Evolutionary conservation across 1,284 basidiomycete species (phyloP).

Genomic region (Papiliotrema nemorosa): DNA sequence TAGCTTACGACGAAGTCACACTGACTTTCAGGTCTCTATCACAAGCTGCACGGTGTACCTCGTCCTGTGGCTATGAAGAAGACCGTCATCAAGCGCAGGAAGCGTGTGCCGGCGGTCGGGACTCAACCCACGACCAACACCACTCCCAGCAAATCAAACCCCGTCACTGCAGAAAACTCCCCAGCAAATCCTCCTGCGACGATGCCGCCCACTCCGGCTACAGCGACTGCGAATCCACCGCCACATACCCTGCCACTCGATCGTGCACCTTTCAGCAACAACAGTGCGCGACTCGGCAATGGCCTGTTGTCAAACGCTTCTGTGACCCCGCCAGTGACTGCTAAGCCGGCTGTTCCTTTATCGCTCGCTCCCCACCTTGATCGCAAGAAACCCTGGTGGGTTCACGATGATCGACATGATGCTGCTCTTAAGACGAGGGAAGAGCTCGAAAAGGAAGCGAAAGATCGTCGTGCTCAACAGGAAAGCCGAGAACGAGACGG

Average conservation of each 20-base stretch:
- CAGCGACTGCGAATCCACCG: not conserved
- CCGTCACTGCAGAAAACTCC: slow-evolving; percentile 12
- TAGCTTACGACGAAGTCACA: slow-evolving; percentile 37
- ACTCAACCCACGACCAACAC: slow-evolving; percentile 12
- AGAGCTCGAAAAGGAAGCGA: slow-evolving; percentile 4
- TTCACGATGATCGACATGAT: slow-evolving; percentile 26
- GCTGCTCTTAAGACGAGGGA: slow-evolving; percentile 11
- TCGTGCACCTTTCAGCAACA: not conserved
- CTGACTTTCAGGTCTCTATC: slow-evolving; percentile 74
- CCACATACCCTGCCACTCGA: not conserved
- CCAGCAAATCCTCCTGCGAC: slow-evolving; percentile 5
- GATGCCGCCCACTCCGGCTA: slow-evolving; percentile 2
- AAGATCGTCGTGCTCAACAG: not conserved
- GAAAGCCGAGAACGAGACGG: slow-evolving; percentile 2
- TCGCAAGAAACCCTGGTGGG: slow-evolving; percentile 43
- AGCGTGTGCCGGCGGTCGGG: slow-evolving; percentile 78
- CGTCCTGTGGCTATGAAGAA: slow-evolving; percentile 98
- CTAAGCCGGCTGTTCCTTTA: slow-evolving; percentile 4
- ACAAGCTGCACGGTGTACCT: slow-evolving; percentile 95
- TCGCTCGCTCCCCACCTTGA: slow-evolving; percentile 13
- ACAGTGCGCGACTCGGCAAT: not conserved
- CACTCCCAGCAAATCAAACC: slow-evolving; percentile 10
- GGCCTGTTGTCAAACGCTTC: too few species aligned
- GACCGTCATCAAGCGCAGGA: slow-evolving; percentile 95
- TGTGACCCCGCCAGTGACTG: too few species aligned